These are phyloP conservation scores for Sisymbrium altissimum DNA, from an alignment of 345 rosid species.

Conservation along the genomic window DNA sequence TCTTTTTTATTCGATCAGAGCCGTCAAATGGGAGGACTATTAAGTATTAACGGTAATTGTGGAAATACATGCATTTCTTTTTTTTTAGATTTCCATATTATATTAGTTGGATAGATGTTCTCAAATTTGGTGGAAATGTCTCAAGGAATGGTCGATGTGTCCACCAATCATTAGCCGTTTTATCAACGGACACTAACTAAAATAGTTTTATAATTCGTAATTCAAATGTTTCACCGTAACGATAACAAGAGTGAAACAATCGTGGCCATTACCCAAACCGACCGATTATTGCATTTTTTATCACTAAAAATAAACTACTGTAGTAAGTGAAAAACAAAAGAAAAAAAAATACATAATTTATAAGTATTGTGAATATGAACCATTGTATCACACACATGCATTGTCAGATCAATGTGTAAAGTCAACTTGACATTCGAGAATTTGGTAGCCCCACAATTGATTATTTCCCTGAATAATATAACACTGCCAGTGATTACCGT, in stretches of 20 bases:
- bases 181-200: neutral
- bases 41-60: constrained; percentile 24
- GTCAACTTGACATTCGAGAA: constrained; percentile 9
- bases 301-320: neutral
- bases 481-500: neutral
- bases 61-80: constrained; percentile 16
- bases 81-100: neutral
- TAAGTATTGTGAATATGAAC: neutral
- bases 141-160: neutral
- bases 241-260: neutral
- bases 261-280: neutral
- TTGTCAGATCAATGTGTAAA: neutral
- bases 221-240: neutral
- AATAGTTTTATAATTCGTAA: neutral
- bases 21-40: constrained; percentile 29
- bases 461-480: neutral
- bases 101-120: too few species aligned
- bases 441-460: neutral
- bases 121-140: neutral
- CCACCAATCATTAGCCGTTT: constrained; percentile 21
- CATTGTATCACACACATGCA: constrained; percentile 16
- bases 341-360: neutral
- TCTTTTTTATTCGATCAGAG: constrained; percentile 20
- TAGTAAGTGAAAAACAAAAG: neutral
- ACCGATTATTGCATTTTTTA: neutral